Conservation (phyloP, 2,329 filamentous ascomycete species). For the Zasmidium angulare region DNA sequence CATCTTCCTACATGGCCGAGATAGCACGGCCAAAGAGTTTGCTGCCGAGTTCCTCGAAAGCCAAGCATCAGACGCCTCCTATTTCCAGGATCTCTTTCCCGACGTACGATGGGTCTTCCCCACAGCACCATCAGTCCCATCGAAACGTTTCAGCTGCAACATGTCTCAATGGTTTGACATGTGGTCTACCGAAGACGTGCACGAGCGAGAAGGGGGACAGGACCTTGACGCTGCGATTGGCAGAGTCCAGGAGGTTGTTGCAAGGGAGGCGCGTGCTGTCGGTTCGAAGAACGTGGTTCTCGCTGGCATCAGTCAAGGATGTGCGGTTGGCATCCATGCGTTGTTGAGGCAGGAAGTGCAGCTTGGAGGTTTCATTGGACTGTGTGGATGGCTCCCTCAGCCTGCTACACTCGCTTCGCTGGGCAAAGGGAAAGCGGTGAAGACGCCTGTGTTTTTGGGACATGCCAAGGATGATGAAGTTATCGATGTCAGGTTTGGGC, state of each 20-base stretch:
- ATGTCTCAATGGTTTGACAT: conserved; percentile 44
- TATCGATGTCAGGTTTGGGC: conserved; percentile 19
- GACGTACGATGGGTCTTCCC: conserved; percentile 41
- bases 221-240: conserved; percentile 9
- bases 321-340: conserved; percentile 21
- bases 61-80: conserved; percentile 28
- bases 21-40: conserved; percentile 43
- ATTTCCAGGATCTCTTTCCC: conserved; percentile 36
- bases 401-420: conserved; percentile 2
- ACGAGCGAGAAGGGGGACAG: conserved; percentile 25
- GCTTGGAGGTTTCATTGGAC: conserved; percentile 24
- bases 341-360: conserved; percentile 13
- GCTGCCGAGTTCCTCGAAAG: conserved; percentile 43
- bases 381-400: conserved; percentile 23
- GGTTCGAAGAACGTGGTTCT: conserved; percentile 22
- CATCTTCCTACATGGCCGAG: conserved; percentile 49
- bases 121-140: conserved; percentile 15
- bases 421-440: conserved; percentile 4
- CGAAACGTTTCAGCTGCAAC: conserved; percentile 27
- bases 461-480: conserved; percentile 21
- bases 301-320: conserved; percentile 27
- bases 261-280: conserved; percentile 17
- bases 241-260: conserved; percentile 13
- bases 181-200: conserved; percentile 30
- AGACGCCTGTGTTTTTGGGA: conserved; percentile 21